phyloP scores from a whole-genome alignment of 768 basidiomycete species.

The Kwoniella europaea region DNA sequence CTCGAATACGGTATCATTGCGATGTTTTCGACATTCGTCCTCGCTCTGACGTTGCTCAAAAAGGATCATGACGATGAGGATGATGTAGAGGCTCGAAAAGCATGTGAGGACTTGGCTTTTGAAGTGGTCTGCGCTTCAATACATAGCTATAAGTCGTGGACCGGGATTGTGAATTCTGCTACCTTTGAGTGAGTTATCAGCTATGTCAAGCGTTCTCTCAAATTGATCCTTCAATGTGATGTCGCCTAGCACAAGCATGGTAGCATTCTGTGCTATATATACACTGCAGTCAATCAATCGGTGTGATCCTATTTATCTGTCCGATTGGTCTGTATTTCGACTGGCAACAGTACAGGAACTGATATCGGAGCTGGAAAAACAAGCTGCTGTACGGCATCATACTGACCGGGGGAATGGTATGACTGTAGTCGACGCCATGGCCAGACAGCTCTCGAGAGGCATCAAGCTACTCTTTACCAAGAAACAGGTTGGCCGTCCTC shows the following conservation, averaged over 20 bases:
- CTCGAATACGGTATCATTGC: slow-evolving; percentile 31
- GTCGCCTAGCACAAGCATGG: slow-evolving; percentile 28
- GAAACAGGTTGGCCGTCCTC: neutral
- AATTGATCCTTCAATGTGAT: neutral
- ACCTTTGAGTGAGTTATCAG: slow-evolving; percentile 26
- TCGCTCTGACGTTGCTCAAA: slow-evolving; percentile 14
- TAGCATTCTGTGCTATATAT: slow-evolving; percentile 28
- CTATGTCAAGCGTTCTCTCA: neutral
- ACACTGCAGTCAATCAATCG: slow-evolving; percentile 25
- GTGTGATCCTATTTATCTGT: slow-evolving; percentile 5
- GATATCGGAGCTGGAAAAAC: slow-evolving; percentile 16
- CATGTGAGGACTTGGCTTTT: slow-evolving; percentile 24
- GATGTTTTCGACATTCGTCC: slow-evolving; percentile 20
- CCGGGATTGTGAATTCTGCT: slow-evolving; percentile 25
- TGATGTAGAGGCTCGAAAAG: slow-evolving; percentile 8
- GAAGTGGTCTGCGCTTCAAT: slow-evolving; percentile 26
- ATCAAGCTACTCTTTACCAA: slow-evolving; percentile 12
- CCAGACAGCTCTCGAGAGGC: slow-evolving; percentile 19
- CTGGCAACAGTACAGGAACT: slow-evolving; percentile 23
- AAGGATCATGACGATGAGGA: slow-evolving; percentile 12
- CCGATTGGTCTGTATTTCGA: slow-evolving; percentile 27
- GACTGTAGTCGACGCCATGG: slow-evolving; percentile 26
- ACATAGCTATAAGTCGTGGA: slow-evolving; percentile 29
- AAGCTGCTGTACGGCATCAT: slow-evolving; percentile 20
- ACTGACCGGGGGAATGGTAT: slow-evolving; percentile 13